Percentiles rank a stretch among this genome's conserved stretches.
These are phyloP conservation scores for Cutaneotrichosporon sp. DNA, from an alignment of 1,284 basidiomycete genomes.

Conservation along the genomic window DNA sequence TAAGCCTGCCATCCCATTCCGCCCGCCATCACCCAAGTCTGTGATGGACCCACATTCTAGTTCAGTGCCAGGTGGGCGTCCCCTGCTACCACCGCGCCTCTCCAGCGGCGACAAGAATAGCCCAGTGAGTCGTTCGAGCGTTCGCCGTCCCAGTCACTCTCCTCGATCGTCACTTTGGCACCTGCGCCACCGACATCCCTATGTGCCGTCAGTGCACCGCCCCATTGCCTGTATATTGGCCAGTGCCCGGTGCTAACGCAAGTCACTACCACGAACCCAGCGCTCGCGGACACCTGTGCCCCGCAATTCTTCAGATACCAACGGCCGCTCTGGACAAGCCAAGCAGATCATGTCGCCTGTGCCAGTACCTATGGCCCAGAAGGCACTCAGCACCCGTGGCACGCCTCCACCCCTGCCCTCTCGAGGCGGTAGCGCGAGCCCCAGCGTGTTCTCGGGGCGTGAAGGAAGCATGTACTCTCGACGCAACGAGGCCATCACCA, in stretches of 20 bases:
- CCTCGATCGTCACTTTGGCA: too few relatives aligned
- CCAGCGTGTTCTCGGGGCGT: slow-evolving; percentile 20
- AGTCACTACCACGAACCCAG: too few relatives aligned
- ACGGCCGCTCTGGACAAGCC: not conserved
- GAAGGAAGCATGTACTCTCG: slow-evolving; percentile 28
- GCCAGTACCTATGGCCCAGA: not conserved
- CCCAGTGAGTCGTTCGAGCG: not conserved
- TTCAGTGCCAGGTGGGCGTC: not conserved
- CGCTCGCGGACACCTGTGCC: not conserved
- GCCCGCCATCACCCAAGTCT: not conserved
- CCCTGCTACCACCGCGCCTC: not conserved
- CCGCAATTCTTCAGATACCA: not conserved
- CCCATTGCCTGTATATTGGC: not conserved
- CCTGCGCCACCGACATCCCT: too few relatives aligned
- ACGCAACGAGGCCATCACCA: slow-evolving; percentile 23
- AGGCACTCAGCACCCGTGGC: not conserved
- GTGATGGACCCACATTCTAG: not conserved
- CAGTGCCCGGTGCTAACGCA: not conserved
- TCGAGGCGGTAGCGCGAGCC: slow-evolving; percentile 1
- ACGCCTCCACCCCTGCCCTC: slow-evolving; percentile 12
- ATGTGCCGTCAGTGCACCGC: too few relatives aligned
- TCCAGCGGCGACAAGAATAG: not conserved
- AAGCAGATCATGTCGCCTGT: not conserved
- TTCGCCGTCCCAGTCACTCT: too few relatives aligned
- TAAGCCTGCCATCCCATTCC: not conserved